Evolutionary conservation across 202 grass and related monocot species (phyloP).

Genomic region (Carex arenaria): DNA sequence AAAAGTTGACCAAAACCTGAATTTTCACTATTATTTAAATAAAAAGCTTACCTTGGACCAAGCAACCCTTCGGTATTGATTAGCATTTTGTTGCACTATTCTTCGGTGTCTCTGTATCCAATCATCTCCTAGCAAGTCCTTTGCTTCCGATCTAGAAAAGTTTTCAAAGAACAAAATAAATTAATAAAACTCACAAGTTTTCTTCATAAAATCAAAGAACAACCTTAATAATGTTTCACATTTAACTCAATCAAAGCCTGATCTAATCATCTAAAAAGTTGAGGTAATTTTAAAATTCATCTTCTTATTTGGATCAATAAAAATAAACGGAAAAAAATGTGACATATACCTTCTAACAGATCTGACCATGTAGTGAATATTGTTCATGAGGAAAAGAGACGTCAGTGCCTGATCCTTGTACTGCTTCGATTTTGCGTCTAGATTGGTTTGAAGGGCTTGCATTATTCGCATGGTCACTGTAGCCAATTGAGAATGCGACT

Average conservation of each 20-base stretch:
- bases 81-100: slow-evolving; percentile 89
- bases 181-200: background rate
- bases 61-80: slow-evolving; percentile 89
- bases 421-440: slow-evolving; percentile 90
- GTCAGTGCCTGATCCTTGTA: slow-evolving; percentile 89
- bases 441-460: slow-evolving; percentile 94
- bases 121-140: slow-evolving; percentile 93
- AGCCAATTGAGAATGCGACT: slow-evolving; percentile 67
- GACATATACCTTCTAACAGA: slow-evolving; percentile 71
- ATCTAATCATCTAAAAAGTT: background rate
- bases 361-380: slow-evolving; percentile 95
- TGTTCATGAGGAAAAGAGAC: slow-evolving; percentile 94
- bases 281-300: slow-evolving; percentile 19
- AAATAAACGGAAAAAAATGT: background rate
- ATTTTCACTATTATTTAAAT: background rate
- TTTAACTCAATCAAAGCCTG: background rate
- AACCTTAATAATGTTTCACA: background rate
- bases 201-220: background rate
- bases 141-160: slow-evolving; percentile 72
- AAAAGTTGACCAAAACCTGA: background rate
- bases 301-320: background rate
- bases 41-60: slow-evolving; percentile 67
- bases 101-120: slow-evolving; percentile 98
- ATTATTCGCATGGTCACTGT: slow-evolving; percentile 88
- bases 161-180: slow-evolving; percentile 16